Base-by-base conservation (phyloP, 192 early-diverging fungal species). In the Coemansia aciculifera region DNA sequence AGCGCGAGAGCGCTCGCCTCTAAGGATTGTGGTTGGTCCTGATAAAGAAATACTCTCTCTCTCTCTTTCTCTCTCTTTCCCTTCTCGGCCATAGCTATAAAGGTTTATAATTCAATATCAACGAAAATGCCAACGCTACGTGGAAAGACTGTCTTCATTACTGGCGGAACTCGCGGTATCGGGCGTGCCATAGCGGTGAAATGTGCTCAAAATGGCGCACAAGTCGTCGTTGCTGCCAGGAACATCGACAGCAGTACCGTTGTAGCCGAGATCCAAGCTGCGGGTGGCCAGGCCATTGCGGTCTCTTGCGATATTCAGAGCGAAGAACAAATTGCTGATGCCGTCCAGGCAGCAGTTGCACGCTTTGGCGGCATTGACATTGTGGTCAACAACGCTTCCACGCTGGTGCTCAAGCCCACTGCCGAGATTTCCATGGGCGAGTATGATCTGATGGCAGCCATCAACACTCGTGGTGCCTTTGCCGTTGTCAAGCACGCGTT, bases 341-440 rank as follows among this genome's bases (percentile, higher is more conserved):
- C 89, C 4, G 83, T 94, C 59, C 74, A 77, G 13, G 72, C 85
- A 62, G 85, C 88, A 2, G 89, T 83, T 1, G 42, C 69, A 9
- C 73, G 73, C 54, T 92, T 94, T 86, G 91, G 90, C 34, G 89
- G 89, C 7, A 89, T 94, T 65, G 92, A 94, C 67, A 88, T 94
- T 48, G 75, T 94, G 34, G 88, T 92, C 69, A 94, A 91, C 72
- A 86, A 89, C 62, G 83, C 92, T 0, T 85, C 87, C 5, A 88
- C 88, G 1, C 90, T 94, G 64, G 86, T 85, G 21, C 77, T 92
- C 37, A 92, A 86, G 29, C 66, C 78, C 46, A 90, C 89, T 0
- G 61, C 72, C 44, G 71, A 73, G 15, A 87, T 88, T 0, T 27
- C 46, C 37, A 67, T 81, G 63, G 79, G 80, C 40, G 86, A 86